These are phyloP conservation scores for Amylostereum chailletii DNA, from an alignment of 1,284 basidiomycete species.

Conservation along the genomic window DNA sequence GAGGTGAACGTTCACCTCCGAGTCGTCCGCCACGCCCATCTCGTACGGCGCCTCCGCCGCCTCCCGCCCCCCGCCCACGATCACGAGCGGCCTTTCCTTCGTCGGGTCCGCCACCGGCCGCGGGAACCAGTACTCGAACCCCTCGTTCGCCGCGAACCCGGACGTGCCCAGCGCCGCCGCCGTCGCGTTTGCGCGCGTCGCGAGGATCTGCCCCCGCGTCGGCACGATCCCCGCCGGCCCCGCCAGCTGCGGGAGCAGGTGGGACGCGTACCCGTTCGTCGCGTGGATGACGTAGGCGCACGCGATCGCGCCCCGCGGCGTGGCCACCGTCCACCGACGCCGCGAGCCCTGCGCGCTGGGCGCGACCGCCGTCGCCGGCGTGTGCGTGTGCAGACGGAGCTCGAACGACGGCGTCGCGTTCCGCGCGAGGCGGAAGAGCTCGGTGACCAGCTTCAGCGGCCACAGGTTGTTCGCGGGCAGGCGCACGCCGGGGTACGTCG, in stretches of 20 bases:
- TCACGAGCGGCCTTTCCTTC: slow-evolving; percentile 39
- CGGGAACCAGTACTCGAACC: slow-evolving; percentile 77
- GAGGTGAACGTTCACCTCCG: too few species aligned
- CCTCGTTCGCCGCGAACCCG: slow-evolving; percentile 30
- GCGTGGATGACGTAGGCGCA: slow-evolving; percentile 68
- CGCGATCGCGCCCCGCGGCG: slow-evolving; percentile 47
- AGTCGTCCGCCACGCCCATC: slow-evolving; percentile 54
- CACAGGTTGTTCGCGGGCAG: slow-evolving; percentile 59
- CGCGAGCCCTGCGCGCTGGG: slow-evolving; percentile 10
- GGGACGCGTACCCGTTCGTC: slow-evolving; percentile 70
- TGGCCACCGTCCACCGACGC: slow-evolving; percentile 41
- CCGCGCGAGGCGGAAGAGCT: slow-evolving; percentile 42
- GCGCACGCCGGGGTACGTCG: slow-evolving; percentile 41
- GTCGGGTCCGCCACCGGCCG: slow-evolving; percentile 34
- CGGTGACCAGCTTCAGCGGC: slow-evolving; percentile 70
- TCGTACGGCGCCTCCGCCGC: slow-evolving; percentile 35
- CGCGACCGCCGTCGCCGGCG: slow-evolving; percentile 48
- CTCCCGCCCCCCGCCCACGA: slow-evolving; percentile 68
- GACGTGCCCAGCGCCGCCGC: slow-evolving; percentile 22
- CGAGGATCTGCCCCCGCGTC: slow-evolving; percentile 65
- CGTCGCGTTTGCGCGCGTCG: slow-evolving; percentile 42
- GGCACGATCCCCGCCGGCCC: slow-evolving; percentile 55
- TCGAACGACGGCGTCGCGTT: slow-evolving; percentile 24
- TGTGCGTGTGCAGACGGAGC: slow-evolving; percentile 58
- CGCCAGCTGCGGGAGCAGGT: slow-evolving; percentile 52